These are phyloP conservation scores for Coemansia sp. DNA, from an alignment of 192 early-diverging fungal genomes.

Conservation along the genomic window DNA sequence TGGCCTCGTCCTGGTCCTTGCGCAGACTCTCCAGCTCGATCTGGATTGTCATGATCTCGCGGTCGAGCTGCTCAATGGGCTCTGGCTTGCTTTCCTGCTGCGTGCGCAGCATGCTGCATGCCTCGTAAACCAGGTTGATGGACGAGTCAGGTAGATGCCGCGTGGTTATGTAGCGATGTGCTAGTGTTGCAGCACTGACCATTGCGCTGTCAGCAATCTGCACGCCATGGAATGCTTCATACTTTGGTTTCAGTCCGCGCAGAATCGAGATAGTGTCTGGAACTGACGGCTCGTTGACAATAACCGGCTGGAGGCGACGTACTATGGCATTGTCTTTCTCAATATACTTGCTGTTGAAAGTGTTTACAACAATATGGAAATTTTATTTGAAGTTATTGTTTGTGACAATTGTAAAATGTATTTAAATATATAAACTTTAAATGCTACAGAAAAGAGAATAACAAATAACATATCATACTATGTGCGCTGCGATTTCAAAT, in stretches of 20 bases:
- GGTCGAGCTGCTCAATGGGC: conserved; percentile 66
- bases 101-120: conserved; percentile 69
- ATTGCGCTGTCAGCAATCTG: conserved; percentile 71
- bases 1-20: conserved; percentile 70
- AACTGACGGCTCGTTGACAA: conserved; percentile 66
- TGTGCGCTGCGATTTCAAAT: too few relatives aligned
- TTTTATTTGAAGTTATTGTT: background rate
- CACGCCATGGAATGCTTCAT: conserved; percentile 76
- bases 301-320: conserved; percentile 72
- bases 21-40: conserved; percentile 77
- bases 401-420: too few relatives aligned
- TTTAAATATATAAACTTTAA: too few relatives aligned
- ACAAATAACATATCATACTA: too few relatives aligned
- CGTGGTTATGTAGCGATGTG: conserved; percentile 71
- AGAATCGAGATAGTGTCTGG: conserved; percentile 73
- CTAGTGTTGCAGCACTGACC: conserved; percentile 65
- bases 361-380: too few relatives aligned
- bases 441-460: too few relatives aligned
- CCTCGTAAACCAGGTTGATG: conserved; percentile 78
- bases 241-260: conserved; percentile 71
- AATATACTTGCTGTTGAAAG: conserved; percentile 61
- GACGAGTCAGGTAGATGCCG: conserved; percentile 77
- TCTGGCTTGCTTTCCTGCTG: conserved; percentile 81
- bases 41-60: conserved; percentile 69
- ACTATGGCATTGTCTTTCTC: conserved; percentile 77